A percentile compares a stretch with the other conserved stretches of the same genome.
Evolutionary conservation across 2,329 filamentous ascomycete species (phyloP).

Genomic region (Nothophoma quercina): DNA sequence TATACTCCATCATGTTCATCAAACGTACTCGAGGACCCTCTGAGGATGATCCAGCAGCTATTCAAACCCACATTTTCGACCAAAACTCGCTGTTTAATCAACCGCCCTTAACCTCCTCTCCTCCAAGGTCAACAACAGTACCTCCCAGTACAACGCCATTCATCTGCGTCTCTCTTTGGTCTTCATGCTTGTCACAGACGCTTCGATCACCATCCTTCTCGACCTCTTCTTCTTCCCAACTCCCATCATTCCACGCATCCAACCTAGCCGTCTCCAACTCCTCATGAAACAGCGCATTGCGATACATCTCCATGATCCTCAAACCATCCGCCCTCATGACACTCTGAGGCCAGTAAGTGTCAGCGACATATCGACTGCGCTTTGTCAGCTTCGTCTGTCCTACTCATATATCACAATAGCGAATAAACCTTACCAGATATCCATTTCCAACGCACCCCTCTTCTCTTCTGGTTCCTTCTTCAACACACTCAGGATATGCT

Average conservation of each 20-base stretch:
- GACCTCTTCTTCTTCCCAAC: neutral
- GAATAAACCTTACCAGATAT: conserved; percentile 20
- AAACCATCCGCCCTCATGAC: neutral
- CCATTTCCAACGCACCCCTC: conserved; percentile 18
- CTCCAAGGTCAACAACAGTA: no score
- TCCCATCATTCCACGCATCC: neutral
- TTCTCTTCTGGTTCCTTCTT: neutral
- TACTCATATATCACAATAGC: neutral
- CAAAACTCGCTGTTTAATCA: no score
- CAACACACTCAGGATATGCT: conserved; percentile 14
- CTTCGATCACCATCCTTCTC: neutral
- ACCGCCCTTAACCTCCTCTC: no score
- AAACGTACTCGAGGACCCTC: no score
- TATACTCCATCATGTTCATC: no score
- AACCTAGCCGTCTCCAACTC: neutral
- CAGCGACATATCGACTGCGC: conserved; percentile 20
- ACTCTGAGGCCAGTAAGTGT: conserved; percentile 25
- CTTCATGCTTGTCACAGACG: no score
- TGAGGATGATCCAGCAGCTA: no score
- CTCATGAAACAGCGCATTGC: neutral
- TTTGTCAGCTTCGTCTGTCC: neutral
- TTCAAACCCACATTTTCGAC: no score
- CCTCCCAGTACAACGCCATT: no score
- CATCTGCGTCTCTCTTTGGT: no score
- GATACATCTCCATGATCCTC: conserved; percentile 14